These are phyloP conservation scores for Kazachstania taianensis DNA, from an alignment of 805 yeast genomes.

Conservation along the genomic window DNA sequence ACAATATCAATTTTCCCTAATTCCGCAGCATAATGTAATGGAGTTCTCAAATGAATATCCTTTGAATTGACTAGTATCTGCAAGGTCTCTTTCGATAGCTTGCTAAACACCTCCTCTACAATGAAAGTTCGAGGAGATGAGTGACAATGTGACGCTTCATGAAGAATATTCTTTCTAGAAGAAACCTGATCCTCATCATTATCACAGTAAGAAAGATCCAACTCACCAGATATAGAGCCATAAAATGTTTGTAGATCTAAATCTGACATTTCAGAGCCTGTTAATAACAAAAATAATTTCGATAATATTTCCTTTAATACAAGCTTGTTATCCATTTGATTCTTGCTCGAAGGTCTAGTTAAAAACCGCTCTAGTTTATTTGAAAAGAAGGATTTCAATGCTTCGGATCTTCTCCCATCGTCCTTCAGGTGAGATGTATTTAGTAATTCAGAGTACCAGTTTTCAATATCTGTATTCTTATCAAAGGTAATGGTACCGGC, in stretches of 20 bases:
- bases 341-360: conserved; percentile 6
- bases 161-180: conserved; percentile 64
- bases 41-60: conserved; percentile 68
- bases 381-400: conserved; percentile 17
- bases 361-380: conserved; percentile 18
- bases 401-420: conserved; percentile 16
- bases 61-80: conserved; percentile 30
- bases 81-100: conserved; percentile 14
- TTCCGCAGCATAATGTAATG: conserved; percentile 80
- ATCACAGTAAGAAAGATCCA: conserved; percentile 56
- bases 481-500: conserved; percentile 2
- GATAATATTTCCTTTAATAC: conserved; percentile 36
- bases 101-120: conserved; percentile 16
- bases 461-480: conserved; percentile 21
- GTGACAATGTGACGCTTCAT: conserved; percentile 43
- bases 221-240: conserved; percentile 27
- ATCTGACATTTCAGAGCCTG: conserved; percentile 53
- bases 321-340: conserved; percentile 13
- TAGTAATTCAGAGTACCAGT: conserved; percentile 27
- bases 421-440: conserved; percentile 26
- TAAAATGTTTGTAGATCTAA: conserved; percentile 39
- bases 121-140: conserved; percentile 22
- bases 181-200: conserved; percentile 41
- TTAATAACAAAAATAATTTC: conserved; percentile 60
- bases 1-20: conserved; percentile 39